These are phyloP conservation scores for Musa schizocarpa DNA, from an alignment of 176 grass and related monocot species.

Conservation along the genomic window DNA sequence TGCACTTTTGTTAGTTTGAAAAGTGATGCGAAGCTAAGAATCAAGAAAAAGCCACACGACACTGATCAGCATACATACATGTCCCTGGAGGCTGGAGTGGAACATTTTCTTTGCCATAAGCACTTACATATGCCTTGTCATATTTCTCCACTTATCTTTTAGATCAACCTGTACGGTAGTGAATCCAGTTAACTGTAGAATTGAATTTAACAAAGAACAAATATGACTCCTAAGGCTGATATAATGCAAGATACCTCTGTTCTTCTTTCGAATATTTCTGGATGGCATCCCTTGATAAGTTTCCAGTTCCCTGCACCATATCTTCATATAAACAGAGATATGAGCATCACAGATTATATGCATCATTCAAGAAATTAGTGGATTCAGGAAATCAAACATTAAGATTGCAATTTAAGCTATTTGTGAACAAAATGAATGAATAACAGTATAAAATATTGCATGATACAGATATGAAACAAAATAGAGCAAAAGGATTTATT, in stretches of 20 bases:
- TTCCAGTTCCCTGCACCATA: constrained; percentile 61
- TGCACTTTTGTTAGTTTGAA: too few relatives aligned
- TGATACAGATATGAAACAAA: neutral
- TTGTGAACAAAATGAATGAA: too few relatives aligned
- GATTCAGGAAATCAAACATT: neutral
- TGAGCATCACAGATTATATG: neutral
- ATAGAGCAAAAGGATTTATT: neutral
- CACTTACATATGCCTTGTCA: constrained; percentile 29
- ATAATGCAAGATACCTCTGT: constrained; percentile 28
- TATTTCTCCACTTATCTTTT: constrained; percentile 95
- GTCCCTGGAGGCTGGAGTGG: neutral
- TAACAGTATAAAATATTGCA: neutral
- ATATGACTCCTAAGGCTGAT: neutral
- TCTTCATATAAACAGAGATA: constrained; percentile 26
- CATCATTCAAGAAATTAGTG: neutral
- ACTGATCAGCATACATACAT: too few relatives aligned
- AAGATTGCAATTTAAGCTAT: neutral
- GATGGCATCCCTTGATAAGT: constrained; percentile 37
- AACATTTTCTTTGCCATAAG: neutral
- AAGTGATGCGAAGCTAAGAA: too few relatives aligned
- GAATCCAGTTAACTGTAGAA: neutral
- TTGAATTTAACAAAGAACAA: neutral
- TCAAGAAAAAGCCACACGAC: too few relatives aligned
- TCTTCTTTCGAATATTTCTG: constrained; percentile 51
- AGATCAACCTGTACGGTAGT: constrained; percentile 44